Base-by-base conservation (phyloP, 495 filamentous ascomycete genomes). In the Cudoniella acicularis region DNA sequence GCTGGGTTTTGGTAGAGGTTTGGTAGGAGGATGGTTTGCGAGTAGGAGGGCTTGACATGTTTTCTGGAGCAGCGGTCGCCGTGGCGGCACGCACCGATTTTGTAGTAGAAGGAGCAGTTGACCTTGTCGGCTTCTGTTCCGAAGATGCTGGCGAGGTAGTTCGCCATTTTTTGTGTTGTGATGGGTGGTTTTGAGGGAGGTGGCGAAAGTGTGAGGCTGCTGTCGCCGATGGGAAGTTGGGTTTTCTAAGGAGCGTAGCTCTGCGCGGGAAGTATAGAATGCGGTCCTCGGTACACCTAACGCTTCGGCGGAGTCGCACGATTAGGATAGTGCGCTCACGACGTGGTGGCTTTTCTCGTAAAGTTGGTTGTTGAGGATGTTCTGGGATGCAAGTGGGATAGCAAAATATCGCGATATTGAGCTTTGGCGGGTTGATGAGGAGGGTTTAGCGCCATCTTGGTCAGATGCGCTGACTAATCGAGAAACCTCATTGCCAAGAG, bases 101-200 rank as follows among this genome's bases (percentile, higher is more conserved):
- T 95, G 86, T 95, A 95, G 68, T 76, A 74, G 68, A 75, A 73
- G 22, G 71, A 75, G 64, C 70, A 76, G 68, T 75, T 75, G n/a
- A 78, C 88, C 72, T 98, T 98, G 85, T 98, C 94, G 73, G 97
- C 95, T 79, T 98, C 95, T 8, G 94, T 98, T 68, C 94, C 94
- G 83, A 98, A 98, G 78, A 98, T 98, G 69, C 91, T 96, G 72
- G 94, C 94, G 72, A 98, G 91, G 71, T 98, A 98, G 84, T 96
- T 97, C 72, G 93, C 93, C 80, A 83, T 83, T 43, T 65, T 78
- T 42, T 17, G 42, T 30, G 36, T 24, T 10, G 49, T 11, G 45
- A 8, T 11, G 54, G 13, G 22, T 8, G 23, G 10, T 10, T 49
- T 18, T 26, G 54, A 18, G 25, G 18, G 30, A 45, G 22, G 23